Evolutionary conservation across 768 basidiomycete genomes (phyloP), one percentile per base, ranked within the genome.

Genomic region (Suillus clintonianus): DNA sequence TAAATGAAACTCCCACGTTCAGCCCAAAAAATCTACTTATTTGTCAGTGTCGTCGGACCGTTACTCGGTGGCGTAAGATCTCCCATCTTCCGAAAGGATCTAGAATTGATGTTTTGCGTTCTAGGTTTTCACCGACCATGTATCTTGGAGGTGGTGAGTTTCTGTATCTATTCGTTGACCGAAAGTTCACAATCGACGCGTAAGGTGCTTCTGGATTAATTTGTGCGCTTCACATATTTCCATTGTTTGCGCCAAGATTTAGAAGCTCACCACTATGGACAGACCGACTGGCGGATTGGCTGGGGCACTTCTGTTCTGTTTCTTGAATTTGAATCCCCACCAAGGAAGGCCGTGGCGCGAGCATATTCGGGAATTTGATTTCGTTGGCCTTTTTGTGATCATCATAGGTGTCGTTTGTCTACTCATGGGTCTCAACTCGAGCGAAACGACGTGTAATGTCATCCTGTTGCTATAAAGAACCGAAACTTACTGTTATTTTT

Each of bases 81-180:
- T 48, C 41, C 32, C 15, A 24, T 19, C 13, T 19, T 60, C 15
- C 37, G 39, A 17, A 22, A 19, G 5, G 30, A 32, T 47, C 17
- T 34, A 24, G 19, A 32, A 17, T 58, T 60, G n/a, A 60, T 58
- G 5, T 63, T 32, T 42, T 7, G 15, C 14, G 27, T 48, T 47
- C 11, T 37, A 78, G 78, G 69, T 42, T 42, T 69, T 81, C n/a
- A 71, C 79, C 0, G 76, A 78, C 47, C 76, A 74, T 56, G 69
- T 74, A 27, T 71, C 72, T 1, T 82, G 81, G 81, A 65, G 82
- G 60, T 80, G 80, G 80, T 75, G 61, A 62, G 76, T 72, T 43
- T 61, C 13, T 19, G 5, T 14, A 59, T 61, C 17, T 50, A 19
- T 42, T 27, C 5, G 5, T 15, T 9, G 3, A n/a, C 39, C 24